Evolutionary conservation across 192 early-diverging fungal species (phyloP).

Genomic region (Thamnidium elegans): DNA sequence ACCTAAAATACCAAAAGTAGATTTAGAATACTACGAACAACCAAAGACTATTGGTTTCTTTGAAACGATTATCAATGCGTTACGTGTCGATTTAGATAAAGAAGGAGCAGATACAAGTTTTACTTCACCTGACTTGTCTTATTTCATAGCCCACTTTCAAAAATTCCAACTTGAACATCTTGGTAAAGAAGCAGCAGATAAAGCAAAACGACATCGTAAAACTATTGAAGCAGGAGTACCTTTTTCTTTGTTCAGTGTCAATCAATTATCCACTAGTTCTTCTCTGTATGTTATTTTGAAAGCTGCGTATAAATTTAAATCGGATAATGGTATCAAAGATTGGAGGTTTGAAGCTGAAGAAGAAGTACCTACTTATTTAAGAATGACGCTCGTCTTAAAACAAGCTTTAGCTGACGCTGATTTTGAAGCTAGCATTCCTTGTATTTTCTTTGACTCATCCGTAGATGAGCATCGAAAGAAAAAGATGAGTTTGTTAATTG

Average conservation of each 20-base stretch:
- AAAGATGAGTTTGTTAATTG: not conserved
- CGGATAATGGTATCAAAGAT: constrained; percentile 14
- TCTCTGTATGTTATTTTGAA: constrained; percentile 27
- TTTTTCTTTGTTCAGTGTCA: constrained; percentile 15
- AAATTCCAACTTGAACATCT: constrained; percentile 29
- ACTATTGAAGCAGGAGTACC: constrained; percentile 21
- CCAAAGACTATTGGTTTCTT: constrained; percentile 29
- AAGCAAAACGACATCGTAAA: constrained; percentile 6
- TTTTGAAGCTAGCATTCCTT: constrained; percentile 11
- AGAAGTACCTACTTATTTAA: constrained; percentile 19
- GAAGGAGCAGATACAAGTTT: constrained; percentile 23
- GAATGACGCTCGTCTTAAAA: constrained; percentile 19
- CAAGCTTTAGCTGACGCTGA: constrained; percentile 7
- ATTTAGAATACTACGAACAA: constrained; percentile 33
- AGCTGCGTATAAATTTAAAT: constrained; percentile 26
- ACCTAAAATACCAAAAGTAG: constrained; percentile 21
- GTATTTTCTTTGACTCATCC: constrained; percentile 11
- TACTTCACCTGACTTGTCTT: constrained; percentile 29
- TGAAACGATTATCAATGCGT: constrained; percentile 20
- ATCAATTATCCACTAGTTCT: constrained; percentile 4
- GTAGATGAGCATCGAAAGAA: constrained; percentile 13
- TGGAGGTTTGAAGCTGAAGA: constrained; percentile 28
- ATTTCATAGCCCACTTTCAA: constrained; percentile 32
- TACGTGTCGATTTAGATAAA: constrained; percentile 20
- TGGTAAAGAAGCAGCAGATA: constrained; percentile 13